A percentile compares a stretch with the other conserved stretches of the same genome.
phyloP scores from a whole-genome alignment of 371 early-diverging fungal species.

The Mucor irregularis region DNA sequence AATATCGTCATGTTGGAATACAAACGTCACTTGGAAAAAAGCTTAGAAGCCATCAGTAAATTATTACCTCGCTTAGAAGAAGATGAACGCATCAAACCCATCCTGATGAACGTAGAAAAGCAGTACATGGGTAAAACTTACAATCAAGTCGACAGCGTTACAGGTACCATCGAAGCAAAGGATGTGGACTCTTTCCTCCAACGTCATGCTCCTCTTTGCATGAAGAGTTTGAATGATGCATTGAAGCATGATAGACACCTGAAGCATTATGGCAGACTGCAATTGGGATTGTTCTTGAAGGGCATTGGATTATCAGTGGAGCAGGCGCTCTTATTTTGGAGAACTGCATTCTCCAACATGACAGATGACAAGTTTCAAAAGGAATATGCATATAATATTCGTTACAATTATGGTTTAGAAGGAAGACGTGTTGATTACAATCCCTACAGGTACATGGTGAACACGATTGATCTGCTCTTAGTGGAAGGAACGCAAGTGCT shows the following conservation, averaged over 20 bases:
- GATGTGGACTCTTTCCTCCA: constrained; percentile 61
- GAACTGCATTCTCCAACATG: constrained; percentile 68
- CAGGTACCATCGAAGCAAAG: constrained; percentile 61
- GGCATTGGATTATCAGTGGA: constrained; percentile 91
- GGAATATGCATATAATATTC: constrained; percentile 93
- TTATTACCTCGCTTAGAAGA: constrained; percentile 90
- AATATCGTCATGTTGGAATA: constrained; percentile 82
- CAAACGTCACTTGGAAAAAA: constrained; percentile 49
- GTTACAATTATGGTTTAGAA: constrained; percentile 98
- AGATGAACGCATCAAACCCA: constrained; percentile 89
- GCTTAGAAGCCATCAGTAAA: constrained; percentile 47
- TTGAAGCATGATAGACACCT: constrained; percentile 81
- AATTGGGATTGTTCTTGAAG: constrained; percentile 93
- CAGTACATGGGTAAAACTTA: constrained; percentile 77
- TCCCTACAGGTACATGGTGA: constrained; percentile 87
- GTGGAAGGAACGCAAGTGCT: constrained; percentile 89
- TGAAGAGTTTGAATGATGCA: constrained; percentile 77
- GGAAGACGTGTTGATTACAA: constrained; percentile 93
- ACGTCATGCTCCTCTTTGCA: constrained; percentile 91
- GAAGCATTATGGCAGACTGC: constrained; percentile 88
- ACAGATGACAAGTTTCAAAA: constrained; percentile 93
- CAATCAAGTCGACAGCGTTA: constrained; percentile 28
- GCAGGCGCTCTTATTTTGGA: constrained; percentile 94
- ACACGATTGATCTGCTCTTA: constrained; percentile 89
- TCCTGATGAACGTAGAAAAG: constrained; percentile 82